Evolutionary conservation across 2,329 filamentous ascomycete species (phyloP).

Genomic region (Aspergillus neoniger): DNA sequence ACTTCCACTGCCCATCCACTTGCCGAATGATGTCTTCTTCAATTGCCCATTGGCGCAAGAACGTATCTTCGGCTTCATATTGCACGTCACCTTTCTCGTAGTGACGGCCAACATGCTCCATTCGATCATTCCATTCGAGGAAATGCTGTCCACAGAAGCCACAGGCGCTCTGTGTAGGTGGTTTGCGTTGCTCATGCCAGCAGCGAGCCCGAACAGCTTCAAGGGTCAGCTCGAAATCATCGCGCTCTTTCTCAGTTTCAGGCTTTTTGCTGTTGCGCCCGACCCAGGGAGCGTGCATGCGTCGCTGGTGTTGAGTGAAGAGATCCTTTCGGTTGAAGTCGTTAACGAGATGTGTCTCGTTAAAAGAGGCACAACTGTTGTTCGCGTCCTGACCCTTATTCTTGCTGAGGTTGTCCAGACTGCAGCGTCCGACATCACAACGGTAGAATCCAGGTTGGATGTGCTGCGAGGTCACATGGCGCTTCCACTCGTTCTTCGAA

Average conservation of each 20-base stretch:
- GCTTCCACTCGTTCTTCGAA: conserved; percentile 94
- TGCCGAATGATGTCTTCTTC: conserved; percentile 34
- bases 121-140: conserved; percentile 75
- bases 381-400: not conserved
- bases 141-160: conserved; percentile 63
- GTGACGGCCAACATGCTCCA: conserved; percentile 86
- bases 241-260: conserved; percentile 34
- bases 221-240: conserved; percentile 55
- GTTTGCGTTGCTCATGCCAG: conserved; percentile 59
- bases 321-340: conserved; percentile 92
- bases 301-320: conserved; percentile 81
- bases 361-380: conserved; percentile 20
- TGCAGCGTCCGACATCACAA: conserved; percentile 67
- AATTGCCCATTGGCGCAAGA: conserved; percentile 43
- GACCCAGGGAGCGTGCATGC: conserved; percentile 72
- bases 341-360: conserved; percentile 48
- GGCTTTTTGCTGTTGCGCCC: conserved; percentile 46
- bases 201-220: conserved; percentile 61
- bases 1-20: conserved; percentile 24
- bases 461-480: conserved; percentile 80
- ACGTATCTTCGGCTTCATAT: conserved; percentile 43
- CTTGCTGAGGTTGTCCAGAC: conserved; percentile 22
- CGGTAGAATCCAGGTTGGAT: conserved; percentile 72
- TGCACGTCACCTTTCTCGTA: conserved; percentile 61
- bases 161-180: conserved; percentile 65